Conservation (phyloP, 2,329 filamentous ascomycete species). For the Talaromyces sp. region DNA sequence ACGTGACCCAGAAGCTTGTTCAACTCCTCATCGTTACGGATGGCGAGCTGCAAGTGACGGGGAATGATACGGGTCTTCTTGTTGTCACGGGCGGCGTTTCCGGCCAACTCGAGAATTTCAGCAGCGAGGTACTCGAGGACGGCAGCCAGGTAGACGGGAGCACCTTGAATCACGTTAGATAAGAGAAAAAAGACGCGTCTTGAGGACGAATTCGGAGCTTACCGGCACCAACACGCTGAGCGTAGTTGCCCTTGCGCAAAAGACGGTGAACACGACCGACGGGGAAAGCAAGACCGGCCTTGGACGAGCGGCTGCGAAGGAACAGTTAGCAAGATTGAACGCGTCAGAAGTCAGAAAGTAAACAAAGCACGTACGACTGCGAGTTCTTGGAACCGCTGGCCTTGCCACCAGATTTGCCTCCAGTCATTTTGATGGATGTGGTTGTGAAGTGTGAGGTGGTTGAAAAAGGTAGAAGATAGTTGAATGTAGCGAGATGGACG, state of each 20-base stretch:
- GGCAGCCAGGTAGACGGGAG: conserved; percentile 92
- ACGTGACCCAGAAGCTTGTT: conserved; percentile 97
- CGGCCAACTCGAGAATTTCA: conserved; percentile 97
- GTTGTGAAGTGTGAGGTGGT: not conserved
- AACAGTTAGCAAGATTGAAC: conserved; percentile 10
- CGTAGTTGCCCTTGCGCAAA: conserved; percentile 98
- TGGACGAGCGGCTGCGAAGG: conserved; percentile 79
- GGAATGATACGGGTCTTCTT: conserved; percentile 99
- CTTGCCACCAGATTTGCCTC: conserved; percentile 99
- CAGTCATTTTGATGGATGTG: conserved; percentile 66
- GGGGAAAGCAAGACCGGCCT: conserved; percentile 98
- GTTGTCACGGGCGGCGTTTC: conserved; percentile 98
- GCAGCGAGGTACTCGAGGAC: conserved; percentile 98
- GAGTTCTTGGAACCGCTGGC: conserved; percentile 98
- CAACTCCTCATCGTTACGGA: conserved; percentile 98
- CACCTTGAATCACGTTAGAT: conserved; percentile 46
- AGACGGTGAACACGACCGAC: conserved; percentile 99
- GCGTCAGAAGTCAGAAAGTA: conserved; percentile 14
- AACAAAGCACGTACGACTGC: conserved; percentile 74
- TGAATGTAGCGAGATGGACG: conserved; percentile 17
- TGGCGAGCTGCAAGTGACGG: conserved; percentile 96
- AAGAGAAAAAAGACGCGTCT: conserved; percentile 13
- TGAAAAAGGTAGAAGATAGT: conserved; percentile 9
- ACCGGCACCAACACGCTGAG: conserved; percentile 97
- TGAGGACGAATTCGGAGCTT: conserved; percentile 24